Evolutionary conservation across 2,329 filamentous ascomycete genomes (phyloP), one percentile per base, ranked within the genome.

Genomic region (Teratosphaeriaceae sp.): DNA sequence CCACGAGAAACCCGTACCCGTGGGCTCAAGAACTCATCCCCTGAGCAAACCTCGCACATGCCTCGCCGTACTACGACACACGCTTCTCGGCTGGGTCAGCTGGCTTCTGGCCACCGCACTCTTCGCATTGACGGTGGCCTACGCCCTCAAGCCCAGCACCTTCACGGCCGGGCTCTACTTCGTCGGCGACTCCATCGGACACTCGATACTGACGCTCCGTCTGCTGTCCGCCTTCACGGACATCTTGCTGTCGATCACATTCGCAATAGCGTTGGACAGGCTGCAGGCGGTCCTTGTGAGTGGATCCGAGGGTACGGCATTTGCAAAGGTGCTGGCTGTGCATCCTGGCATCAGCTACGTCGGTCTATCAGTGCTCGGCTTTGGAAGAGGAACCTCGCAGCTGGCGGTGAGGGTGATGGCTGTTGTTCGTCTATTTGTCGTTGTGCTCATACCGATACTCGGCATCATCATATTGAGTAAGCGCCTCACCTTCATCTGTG

Each of bases 401-500:
- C 12, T 19, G 8, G 12, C 30, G 8, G 16, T 19, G 9, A n/a
- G 30, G 16, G 30, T 7, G 7, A 7, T 34, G 7, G 30, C 30
- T 19, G 8, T 34, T 34, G 30, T 7, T 15, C 30, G 30, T 7
- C 16, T 34, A 8, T 16, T n/a, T 15, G 16, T 34, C 30, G 15
- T 34, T 7, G 30, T n/a, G 7, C 8, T 34, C 12, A 34, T n/a
- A n/a, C 12, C 30, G 7, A 15, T 34, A 19, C 30, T 34, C 9
- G 30, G 30, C 30, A 34, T 34, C 8, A 34, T 34, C 30, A 34
- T 34, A 7, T 8, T 34, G 30, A 34, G 30, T 34, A 34, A 34
- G 12, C n/a, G n/a, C n/a, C n/a, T n/a, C n/a, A n/a, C n/a, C n/a
- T n/a, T n/a, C n/a, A n/a, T n/a, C n/a, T n/a, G n/a, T n/a, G n/a